A percentile compares a stretch with the other conserved stretches of the same genome.
Evolutionary conservation across 305 asterid species (phyloP).

Genomic region (Ilex paraguariensis): DNA sequence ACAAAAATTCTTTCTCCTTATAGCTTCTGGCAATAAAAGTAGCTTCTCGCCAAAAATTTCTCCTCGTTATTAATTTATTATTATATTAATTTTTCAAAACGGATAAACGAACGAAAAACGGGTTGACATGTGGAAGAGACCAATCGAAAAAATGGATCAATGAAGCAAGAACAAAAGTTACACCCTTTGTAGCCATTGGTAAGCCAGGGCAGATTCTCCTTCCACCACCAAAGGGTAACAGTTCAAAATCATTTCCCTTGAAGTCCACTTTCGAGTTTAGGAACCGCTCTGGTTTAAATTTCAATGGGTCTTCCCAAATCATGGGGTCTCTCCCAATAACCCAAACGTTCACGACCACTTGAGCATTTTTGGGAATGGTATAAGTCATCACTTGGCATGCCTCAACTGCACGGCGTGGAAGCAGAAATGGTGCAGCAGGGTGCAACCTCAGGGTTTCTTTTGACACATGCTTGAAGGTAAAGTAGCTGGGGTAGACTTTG

Average conservation of each 20-base stretch:
- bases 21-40: no score
- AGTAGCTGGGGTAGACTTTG: not conserved
- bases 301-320: not conserved
- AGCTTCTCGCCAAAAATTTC: no score
- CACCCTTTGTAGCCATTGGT: not conserved
- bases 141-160: not conserved
- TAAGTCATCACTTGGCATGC: not conserved
- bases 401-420: not conserved
- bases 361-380: not conserved
- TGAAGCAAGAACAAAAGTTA: not conserved
- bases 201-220: not conserved
- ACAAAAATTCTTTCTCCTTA: no score
- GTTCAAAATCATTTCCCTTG: not conserved
- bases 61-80: no score
- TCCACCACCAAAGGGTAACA: not conserved
- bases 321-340: not conserved
- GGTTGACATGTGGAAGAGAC: not conserved
- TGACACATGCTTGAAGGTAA: not conserved
- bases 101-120: no score
- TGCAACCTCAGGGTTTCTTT: not conserved
- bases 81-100: no score
- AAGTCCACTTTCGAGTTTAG: not conserved
- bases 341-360: not conserved
- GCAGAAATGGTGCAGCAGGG: not conserved
- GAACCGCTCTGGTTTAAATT: not conserved